A percentile compares a stretch with the other conserved stretches of the same genome.
Evolutionary conservation across 2,329 filamentous ascomycete species (phyloP).

Genomic region (Plenodomus biglobosus): DNA sequence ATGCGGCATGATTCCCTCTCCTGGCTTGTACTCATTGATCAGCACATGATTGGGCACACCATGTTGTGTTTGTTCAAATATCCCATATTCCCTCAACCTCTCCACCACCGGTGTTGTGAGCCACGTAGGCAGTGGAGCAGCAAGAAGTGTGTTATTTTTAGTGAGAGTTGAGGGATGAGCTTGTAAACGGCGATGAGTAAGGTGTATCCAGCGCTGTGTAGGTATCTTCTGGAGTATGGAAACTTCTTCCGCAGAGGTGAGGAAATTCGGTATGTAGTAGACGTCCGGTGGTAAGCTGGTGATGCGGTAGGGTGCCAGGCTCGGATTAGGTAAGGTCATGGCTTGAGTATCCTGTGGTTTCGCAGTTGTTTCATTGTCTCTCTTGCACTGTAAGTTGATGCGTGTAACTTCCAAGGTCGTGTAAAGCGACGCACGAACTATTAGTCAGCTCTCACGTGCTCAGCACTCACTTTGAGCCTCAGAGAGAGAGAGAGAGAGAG

Average conservation of each 20-base stretch:
- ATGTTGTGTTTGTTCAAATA: conserved; percentile 70
- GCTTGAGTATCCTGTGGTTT: background rate
- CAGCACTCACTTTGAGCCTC: too few species aligned
- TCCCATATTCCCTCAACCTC: conserved; percentile 51
- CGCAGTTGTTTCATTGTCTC: background rate
- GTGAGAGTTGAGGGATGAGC: conserved; percentile 85
- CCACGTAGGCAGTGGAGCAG: conserved; percentile 73
- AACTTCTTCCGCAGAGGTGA: conserved; percentile 72
- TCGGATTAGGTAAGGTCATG: background rate
- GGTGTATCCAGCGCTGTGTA: conserved; percentile 72
- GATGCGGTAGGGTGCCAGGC: conserved; percentile 46
- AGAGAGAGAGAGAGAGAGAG: too few species aligned
- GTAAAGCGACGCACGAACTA: too few species aligned
- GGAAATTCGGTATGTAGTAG: conserved; percentile 86
- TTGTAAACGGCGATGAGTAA: conserved; percentile 87
- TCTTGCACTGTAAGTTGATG: too few species aligned
- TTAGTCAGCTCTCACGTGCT: too few species aligned
- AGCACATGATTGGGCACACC: conserved; percentile 82
- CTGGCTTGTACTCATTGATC: conserved; percentile 86
- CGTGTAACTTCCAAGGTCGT: too few species aligned
- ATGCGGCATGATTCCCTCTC: conserved; percentile 95
- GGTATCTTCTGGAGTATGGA: conserved; percentile 65
- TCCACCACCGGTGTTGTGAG: conserved; percentile 69
- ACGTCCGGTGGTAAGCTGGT: conserved; percentile 62
- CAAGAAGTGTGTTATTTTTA: conserved; percentile 68